Conservation (phyloP, 495 filamentous ascomycete genomes). For the Hypoxylon perforatum region DNA sequence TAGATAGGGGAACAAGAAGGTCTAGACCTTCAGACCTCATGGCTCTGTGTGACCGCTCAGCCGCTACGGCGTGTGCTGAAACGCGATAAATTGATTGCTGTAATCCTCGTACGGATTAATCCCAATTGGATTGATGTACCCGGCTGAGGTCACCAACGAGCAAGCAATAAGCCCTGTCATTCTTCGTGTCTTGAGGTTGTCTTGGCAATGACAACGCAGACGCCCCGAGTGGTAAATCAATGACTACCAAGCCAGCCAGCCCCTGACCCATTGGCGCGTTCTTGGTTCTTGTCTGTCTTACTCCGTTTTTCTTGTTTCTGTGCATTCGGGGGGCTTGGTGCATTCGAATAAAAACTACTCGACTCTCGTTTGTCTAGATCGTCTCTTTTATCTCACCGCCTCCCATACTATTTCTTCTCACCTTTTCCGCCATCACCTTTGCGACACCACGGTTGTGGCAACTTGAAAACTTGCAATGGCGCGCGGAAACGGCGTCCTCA, state of each 20-base stretch:
- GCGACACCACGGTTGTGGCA: background rate
- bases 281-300: background rate
- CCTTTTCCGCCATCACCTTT: background rate
- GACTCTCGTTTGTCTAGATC: constrained; percentile 2
- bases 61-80: constrained; percentile 3
- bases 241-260: background rate
- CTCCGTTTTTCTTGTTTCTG: background rate
- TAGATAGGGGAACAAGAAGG: too few species aligned
- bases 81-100: constrained; percentile 10
- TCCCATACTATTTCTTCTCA: constrained; percentile 1
- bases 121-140: constrained; percentile 10
- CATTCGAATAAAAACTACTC: constrained; percentile 11
- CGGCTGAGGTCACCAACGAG: background rate
- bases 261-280: constrained; percentile 7
- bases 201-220: constrained; percentile 37
- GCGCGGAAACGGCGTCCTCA: constrained; percentile 9
- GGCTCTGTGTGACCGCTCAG: background rate
- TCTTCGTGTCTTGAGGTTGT: constrained; percentile 13
- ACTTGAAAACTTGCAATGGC: constrained; percentile 17
- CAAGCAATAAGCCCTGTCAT: constrained; percentile 16
- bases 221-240: constrained; percentile 7
- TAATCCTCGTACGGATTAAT: background rate
- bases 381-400: constrained; percentile 9
- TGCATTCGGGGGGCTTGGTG: constrained; percentile 7
- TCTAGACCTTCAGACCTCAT: too few species aligned